These are phyloP conservation scores for Yarrowia sp. DNA, from an alignment of 805 yeast species.

Conservation along the genomic window DNA sequence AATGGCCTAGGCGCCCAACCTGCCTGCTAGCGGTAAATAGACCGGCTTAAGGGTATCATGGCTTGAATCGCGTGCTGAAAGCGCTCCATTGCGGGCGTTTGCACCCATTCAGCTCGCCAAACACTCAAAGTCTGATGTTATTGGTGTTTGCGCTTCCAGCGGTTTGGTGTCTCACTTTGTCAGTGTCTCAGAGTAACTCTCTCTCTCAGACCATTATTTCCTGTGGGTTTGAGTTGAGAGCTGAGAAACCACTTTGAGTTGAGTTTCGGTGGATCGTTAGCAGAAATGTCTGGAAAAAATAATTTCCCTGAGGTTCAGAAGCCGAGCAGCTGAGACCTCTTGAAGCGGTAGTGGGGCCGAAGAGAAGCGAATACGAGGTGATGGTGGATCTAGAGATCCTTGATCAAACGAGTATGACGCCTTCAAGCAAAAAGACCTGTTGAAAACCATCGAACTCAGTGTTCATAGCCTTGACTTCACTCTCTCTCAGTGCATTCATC, in stretches of 20 bases:
- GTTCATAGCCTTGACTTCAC: no score
- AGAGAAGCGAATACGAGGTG: no score
- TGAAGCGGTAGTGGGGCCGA: no score
- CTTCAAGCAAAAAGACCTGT: background rate
- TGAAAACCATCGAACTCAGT: no score
- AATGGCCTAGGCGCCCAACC: background rate
- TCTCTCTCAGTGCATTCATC: no score
- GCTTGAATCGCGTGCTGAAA: no score
- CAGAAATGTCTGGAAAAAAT: background rate
- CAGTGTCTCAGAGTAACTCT: constrained; percentile 14
- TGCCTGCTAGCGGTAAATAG: background rate
- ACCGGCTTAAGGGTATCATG: background rate
- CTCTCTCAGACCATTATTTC: constrained; percentile 16
- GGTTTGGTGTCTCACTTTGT: background rate
- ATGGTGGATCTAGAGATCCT: no score
- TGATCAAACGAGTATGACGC: no score
- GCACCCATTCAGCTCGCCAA: no score
- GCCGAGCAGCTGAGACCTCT: background rate
- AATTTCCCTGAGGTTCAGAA: background rate
- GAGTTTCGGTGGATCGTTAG: constrained; percentile 24
- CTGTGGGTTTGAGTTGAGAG: constrained; percentile 14
- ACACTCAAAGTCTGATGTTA: background rate
- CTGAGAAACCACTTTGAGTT: constrained; percentile 1
- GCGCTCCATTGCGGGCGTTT: no score
- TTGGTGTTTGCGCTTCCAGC: constrained; percentile 2